A percentile compares a stretch with the other conserved stretches of the same genome.
Evolutionary conservation across 2,329 filamentous ascomycete species (phyloP).

Genomic region (Aspergillus sp.): DNA sequence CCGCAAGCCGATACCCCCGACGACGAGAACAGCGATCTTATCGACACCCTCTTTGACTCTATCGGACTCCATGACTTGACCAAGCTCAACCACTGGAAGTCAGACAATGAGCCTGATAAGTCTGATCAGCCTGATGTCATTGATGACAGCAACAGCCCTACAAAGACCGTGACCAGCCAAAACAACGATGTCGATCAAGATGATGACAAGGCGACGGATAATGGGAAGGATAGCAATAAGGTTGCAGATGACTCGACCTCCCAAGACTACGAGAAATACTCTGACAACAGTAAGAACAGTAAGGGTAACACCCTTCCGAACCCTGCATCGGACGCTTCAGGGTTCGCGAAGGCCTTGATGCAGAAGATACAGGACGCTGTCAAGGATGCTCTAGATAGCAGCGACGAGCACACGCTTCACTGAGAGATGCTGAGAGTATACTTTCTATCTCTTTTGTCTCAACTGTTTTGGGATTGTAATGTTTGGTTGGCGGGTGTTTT

Average conservation of each 20-base stretch:
- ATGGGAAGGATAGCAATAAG: background rate
- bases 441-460: background rate
- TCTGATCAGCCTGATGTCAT: background rate
- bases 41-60: conserved; percentile 18
- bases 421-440: background rate
- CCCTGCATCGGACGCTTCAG: conserved; percentile 19
- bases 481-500: background rate
- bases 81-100: conserved; percentile 13
- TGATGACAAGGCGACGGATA: background rate
- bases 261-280: background rate
- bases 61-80: conserved; percentile 19
- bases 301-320: background rate
- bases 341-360: conserved; percentile 24
- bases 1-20: conserved; percentile 12
- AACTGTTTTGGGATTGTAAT: background rate
- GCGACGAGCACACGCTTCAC: conserved; percentile 32
- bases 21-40: conserved; percentile 14
- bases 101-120: background rate
- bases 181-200: background rate
- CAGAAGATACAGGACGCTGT: conserved; percentile 21
- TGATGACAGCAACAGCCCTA: conserved; percentile 9
- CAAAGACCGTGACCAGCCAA: background rate
- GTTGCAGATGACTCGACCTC: background rate
- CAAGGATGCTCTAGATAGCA: conserved; percentile 26
- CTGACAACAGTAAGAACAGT: conserved; percentile 5